These are phyloP conservation scores for Mucor lusitanicus DNA, from an alignment of 371 early-diverging fungal species.

Conservation along the genomic window DNA sequence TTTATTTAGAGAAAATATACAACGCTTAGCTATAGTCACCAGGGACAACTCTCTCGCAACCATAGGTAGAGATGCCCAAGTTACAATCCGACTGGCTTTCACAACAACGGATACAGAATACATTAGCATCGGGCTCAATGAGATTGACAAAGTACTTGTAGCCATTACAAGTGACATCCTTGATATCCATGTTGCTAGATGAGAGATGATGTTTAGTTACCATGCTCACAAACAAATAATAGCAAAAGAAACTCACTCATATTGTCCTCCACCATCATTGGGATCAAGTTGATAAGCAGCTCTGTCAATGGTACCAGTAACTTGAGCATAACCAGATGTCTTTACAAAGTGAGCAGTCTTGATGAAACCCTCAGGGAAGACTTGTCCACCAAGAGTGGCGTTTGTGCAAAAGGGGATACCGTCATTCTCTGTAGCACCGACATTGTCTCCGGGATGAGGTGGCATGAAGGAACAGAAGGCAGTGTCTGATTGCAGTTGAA, in stretches of 20 bases:
- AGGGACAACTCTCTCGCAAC: conserved; percentile 24
- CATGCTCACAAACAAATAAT: too few relatives aligned
- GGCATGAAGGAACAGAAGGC: conserved; percentile 46
- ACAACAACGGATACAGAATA: conserved; percentile 42
- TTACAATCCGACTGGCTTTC: conserved; percentile 18
- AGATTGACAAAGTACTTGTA: conserved; percentile 47
- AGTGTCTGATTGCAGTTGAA: conserved; percentile 19
- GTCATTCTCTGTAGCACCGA: conserved; percentile 33
- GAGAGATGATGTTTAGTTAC: too few relatives aligned
- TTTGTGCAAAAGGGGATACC: conserved; percentile 43
- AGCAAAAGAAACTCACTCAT: too few relatives aligned
- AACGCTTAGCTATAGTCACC: conserved; percentile 12
- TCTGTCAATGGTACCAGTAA: conserved; percentile 37
- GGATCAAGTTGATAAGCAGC: conserved; percentile 16
- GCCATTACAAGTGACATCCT: conserved; percentile 32
- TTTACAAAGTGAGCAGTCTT: conserved; percentile 28
- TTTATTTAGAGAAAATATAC: too few relatives aligned
- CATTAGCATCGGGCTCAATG: conserved; percentile 36
- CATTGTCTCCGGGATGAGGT: conserved; percentile 33
- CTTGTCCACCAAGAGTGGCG: conserved; percentile 19
- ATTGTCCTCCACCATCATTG: conserved; percentile 48
- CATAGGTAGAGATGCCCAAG: conserved; percentile 13
- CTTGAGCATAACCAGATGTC: conserved; percentile 33
- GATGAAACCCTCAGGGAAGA: conserved; percentile 40
- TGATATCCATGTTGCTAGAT: conserved; percentile 20